Conservation (phyloP, 164 flowering plant species). For the Nymphaea thermarum region DNA sequence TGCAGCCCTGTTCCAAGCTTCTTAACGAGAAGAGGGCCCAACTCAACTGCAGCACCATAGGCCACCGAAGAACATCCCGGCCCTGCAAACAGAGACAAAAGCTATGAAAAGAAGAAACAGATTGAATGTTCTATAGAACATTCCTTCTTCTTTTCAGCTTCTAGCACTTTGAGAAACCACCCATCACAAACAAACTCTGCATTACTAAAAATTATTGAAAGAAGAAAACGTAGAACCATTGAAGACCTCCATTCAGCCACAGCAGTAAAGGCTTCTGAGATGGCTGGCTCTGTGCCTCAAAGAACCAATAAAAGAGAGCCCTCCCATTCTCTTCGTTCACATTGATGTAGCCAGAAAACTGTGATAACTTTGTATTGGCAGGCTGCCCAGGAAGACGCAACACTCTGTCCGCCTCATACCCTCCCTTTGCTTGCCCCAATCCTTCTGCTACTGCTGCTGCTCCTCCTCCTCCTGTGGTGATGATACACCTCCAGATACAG, state of each 20-base stretch:
- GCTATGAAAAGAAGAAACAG: neutral
- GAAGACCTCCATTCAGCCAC: conserved; percentile 75
- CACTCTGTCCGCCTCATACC: conserved; percentile 22
- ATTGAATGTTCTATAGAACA: neutral
- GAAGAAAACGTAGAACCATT: neutral
- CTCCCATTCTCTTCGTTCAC: conserved; percentile 54
- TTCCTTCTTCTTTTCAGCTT: neutral
- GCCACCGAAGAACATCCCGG: conserved; percentile 87
- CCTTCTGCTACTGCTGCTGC: too few relatives aligned
- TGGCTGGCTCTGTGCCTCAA: conserved; percentile 49
- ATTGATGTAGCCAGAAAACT: conserved; percentile 57
- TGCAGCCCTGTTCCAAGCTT: conserved; percentile 31
- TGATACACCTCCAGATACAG: too few relatives aligned
- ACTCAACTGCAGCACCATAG: conserved; percentile 60
- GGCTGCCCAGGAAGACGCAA: conserved; percentile 62
- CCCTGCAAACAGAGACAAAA: conserved; percentile 22
- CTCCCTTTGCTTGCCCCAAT: neutral
- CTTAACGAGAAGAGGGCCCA: conserved; percentile 52
- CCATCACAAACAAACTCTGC: neutral
- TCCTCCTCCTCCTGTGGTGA: too few relatives aligned
- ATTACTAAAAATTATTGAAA: neutral
- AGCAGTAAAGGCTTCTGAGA: conserved; percentile 49
- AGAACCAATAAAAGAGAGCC: conserved; percentile 77
- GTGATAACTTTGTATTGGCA: conserved; percentile 29
- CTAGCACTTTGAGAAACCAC: neutral